phyloP scores from a whole-genome alignment of 306 rosid genomes.

The Hippophae gyantsensis region DNA sequence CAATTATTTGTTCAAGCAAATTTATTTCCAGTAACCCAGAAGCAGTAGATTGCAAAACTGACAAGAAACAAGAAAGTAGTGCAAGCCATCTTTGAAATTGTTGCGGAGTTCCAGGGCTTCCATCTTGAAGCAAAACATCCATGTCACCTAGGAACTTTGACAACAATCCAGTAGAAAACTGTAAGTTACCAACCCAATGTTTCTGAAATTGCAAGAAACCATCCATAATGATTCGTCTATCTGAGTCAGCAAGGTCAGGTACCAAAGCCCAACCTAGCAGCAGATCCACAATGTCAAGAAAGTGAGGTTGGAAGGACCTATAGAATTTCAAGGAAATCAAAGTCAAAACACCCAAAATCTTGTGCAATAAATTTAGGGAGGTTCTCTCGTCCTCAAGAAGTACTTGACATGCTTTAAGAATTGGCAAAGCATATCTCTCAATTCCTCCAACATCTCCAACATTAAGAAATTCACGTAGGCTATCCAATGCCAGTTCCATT shows the following conservation, averaged over 20 bases:
- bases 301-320: conserved; percentile 80
- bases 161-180: conserved; percentile 64
- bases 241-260: conserved; percentile 60
- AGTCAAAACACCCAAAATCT: conserved; percentile 58
- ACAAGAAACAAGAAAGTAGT: conserved; percentile 68
- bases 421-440: conserved; percentile 70
- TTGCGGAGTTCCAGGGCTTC: conserved; percentile 62
- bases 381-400: conserved; percentile 94
- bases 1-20: conserved; percentile 69
- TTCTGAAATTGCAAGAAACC: conserved; percentile 88
- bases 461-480: conserved; percentile 68
- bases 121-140: conserved; percentile 90
- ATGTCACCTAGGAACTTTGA: conserved; percentile 88
- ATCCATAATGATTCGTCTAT: conserved; percentile 65
- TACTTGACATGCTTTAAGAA: conserved; percentile 82
- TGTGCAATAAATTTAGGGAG: conserved; percentile 55
- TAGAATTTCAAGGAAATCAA: conserved; percentile 63
- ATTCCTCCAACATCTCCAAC: conserved; percentile 61
- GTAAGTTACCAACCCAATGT: conserved; percentile 83
- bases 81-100: conserved; percentile 76
- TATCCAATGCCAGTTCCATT: conserved; percentile 63
- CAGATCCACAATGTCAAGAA: conserved; percentile 72
- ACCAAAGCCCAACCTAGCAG: conserved; percentile 82
- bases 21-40: conserved; percentile 85
- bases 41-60: conserved; percentile 79